Percentiles rank a stretch among this genome's conserved stretches.
phyloP scores from a whole-genome alignment of 805 yeast species.

The Zygosaccharomyces bailii region DNA sequence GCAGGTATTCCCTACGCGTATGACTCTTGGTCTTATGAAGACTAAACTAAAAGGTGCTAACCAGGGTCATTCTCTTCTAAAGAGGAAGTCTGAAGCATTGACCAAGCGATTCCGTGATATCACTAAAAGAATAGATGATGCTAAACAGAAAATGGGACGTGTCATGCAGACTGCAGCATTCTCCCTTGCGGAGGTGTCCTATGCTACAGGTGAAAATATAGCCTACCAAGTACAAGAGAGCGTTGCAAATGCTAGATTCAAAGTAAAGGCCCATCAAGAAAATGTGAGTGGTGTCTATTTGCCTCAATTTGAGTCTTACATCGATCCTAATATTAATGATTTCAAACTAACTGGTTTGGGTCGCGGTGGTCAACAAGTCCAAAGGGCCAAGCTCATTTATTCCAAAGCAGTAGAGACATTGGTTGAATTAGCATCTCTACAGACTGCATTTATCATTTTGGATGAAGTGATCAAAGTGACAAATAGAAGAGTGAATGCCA shows the following conservation, averaged over 20 bases:
- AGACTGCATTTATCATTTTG: conserved; percentile 91
- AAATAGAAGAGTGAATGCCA: conserved; percentile 96
- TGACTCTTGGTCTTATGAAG: conserved; percentile 95
- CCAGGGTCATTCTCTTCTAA: conserved; percentile 89
- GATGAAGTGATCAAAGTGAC: conserved; percentile 98
- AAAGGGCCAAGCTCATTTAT: conserved; percentile 87
- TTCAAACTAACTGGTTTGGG: conserved; percentile 96
- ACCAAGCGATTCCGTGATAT: conserved; percentile 96
- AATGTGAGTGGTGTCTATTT: conserved; percentile 93
- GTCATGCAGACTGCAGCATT: conserved; percentile 98
- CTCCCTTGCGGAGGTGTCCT: conserved; percentile 93
- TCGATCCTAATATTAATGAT: conserved; percentile 84
- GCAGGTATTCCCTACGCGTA: conserved; percentile 95
- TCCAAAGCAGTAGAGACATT: conserved; percentile 95
- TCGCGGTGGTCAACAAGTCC: conserved; percentile 97
- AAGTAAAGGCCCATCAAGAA: conserved; percentile 87
- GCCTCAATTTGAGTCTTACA: conserved; percentile 85
- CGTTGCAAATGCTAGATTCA: conserved; percentile 85
- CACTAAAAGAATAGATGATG: conserved; percentile 87
- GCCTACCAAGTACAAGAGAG: conserved; percentile 95
- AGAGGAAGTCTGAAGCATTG: conserved; percentile 94
- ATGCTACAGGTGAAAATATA: conserved; percentile 95
- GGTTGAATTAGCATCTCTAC: conserved; percentile 92
- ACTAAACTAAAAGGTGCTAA: conserved; percentile 94
- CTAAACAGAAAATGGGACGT: conserved; percentile 95